A percentile compares a stretch with the other conserved stretches of the same genome.
Evolutionary conservation across 208 protist genomes (phyloP).

Genomic region (Perkinsela sp.): DNA sequence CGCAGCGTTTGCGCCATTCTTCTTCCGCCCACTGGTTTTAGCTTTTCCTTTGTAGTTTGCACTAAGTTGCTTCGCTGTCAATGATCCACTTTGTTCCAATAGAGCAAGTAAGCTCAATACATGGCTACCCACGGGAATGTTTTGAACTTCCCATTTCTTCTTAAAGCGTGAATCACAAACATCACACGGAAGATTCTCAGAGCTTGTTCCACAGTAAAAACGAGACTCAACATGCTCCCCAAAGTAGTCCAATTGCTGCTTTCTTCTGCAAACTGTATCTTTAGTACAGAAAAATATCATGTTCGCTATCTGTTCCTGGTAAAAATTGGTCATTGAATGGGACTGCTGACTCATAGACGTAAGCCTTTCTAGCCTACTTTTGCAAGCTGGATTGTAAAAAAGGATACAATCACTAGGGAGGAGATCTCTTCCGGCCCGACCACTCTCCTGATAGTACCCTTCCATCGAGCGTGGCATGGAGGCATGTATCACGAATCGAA

Average conservation of each 20-base stretch:
- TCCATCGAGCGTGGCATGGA: slow-evolving; percentile 75
- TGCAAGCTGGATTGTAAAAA: slow-evolving; percentile 28
- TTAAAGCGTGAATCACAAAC: neutral
- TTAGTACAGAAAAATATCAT: slow-evolving; percentile 2
- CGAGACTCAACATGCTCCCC: slow-evolving; percentile 1
- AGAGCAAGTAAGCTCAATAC: neutral
- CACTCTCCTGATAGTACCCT: slow-evolving; percentile 86
- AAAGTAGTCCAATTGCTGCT: slow-evolving; percentile 5
- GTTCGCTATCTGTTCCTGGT: slow-evolving; percentile 3
- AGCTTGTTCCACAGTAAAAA: neutral
- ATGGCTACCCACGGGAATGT: neutral
- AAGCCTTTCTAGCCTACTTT: slow-evolving; percentile 1
- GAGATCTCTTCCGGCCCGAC: slow-evolving; percentile 78
- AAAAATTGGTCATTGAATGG: neutral
- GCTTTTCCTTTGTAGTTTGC: neutral
- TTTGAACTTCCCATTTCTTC: neutral
- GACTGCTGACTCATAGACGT: neutral
- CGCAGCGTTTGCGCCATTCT: neutral
- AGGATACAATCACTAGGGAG: slow-evolving; percentile 23
- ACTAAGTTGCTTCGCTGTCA: neutral
- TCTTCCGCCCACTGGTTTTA: neutral
- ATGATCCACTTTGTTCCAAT: neutral
- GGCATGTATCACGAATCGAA: slow-evolving; percentile 84
- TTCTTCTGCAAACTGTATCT: slow-evolving; percentile 2
- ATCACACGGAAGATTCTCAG: neutral